phyloP scores from a whole-genome alignment of 139 green algal genomes.

The Raphidocelis subcapitata region DNA sequence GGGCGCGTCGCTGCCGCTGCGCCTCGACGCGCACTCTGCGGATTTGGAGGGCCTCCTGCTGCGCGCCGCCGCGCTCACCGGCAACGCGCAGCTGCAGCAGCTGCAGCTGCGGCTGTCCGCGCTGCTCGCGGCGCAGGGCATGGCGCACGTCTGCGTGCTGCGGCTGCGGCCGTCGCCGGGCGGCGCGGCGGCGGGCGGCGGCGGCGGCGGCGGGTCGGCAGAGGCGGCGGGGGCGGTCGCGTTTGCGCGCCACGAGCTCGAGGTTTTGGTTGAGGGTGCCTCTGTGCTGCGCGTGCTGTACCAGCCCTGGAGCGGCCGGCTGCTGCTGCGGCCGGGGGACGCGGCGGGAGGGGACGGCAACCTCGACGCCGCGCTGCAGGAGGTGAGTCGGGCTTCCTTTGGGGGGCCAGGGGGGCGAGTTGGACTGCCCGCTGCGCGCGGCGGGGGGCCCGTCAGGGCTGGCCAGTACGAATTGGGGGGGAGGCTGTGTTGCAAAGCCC shows the following conservation, averaged over 20 bases:
- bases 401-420: no score
- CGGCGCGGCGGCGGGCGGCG: neutral
- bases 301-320: constrained; percentile 14
- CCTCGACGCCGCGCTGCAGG: constrained; percentile 12
- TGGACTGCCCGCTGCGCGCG: no score
- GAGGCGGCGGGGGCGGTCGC: neutral
- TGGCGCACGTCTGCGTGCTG: constrained; percentile 1
- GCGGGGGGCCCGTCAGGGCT: no score
- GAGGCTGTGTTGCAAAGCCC: no score
- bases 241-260: constrained; percentile 11
- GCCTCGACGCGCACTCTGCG: constrained; percentile 14
- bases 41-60: constrained; percentile 29
- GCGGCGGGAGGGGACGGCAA: constrained; percentile 17
- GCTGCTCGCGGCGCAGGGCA: constrained; percentile 1
- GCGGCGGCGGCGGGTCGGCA: neutral
- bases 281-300: neutral
- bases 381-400: constrained; percentile 2
- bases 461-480: no score
- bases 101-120: constrained; percentile 1
- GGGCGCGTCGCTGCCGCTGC: constrained; percentile 1
- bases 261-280: constrained; percentile 14
- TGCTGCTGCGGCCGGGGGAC: constrained; percentile 21
- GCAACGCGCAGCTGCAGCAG: constrained; percentile 13
- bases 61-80: constrained; percentile 14
- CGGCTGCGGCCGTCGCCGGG: neutral